Conservation (phyloP, 2,329 filamentous ascomycete species). For the Pestalotiopsis sp. region DNA sequence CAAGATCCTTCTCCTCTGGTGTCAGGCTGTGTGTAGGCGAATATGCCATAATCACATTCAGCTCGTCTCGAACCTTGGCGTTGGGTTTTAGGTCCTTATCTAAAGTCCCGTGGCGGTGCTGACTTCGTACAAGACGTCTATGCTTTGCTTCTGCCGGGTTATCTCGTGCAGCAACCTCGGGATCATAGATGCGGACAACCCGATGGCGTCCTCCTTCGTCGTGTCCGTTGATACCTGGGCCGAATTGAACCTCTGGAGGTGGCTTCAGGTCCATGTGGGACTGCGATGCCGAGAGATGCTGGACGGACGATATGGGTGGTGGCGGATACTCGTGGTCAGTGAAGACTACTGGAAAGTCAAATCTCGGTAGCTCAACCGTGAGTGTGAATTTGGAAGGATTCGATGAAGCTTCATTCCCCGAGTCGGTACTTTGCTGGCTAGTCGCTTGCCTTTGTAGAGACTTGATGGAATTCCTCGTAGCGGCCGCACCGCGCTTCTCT, state of each 20-base stretch:
- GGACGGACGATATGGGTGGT: constrained; percentile 77
- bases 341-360: constrained; percentile 95
- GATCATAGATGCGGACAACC: constrained; percentile 87
- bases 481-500: constrained; percentile 73
- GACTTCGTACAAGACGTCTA: constrained; percentile 85
- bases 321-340: constrained; percentile 90
- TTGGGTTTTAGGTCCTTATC: constrained; percentile 97
- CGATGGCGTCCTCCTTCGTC: constrained; percentile 53
- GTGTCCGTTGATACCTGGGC: constrained; percentile 81
- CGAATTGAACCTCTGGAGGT: constrained; percentile 85
- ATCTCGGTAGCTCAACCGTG: constrained; percentile 89
- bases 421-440: constrained; percentile 26
- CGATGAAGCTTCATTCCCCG: constrained; percentile 42
- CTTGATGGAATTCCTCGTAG: constrained; percentile 66
- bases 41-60: constrained; percentile 89
- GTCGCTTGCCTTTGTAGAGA: constrained; percentile 52
- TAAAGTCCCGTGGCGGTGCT: constrained; percentile 86
- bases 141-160: constrained; percentile 97
- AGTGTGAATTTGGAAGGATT: constrained; percentile 71
- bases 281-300: constrained; percentile 64
- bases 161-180: constrained; percentile 84
- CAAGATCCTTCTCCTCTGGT: constrained; percentile 89
- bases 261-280: constrained; percentile 75
- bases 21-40: constrained; percentile 88
- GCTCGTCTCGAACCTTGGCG: constrained; percentile 89